phyloP scores from a whole-genome alignment of 148 eudicot genomes.

The Rhododendron griersonianum region DNA sequence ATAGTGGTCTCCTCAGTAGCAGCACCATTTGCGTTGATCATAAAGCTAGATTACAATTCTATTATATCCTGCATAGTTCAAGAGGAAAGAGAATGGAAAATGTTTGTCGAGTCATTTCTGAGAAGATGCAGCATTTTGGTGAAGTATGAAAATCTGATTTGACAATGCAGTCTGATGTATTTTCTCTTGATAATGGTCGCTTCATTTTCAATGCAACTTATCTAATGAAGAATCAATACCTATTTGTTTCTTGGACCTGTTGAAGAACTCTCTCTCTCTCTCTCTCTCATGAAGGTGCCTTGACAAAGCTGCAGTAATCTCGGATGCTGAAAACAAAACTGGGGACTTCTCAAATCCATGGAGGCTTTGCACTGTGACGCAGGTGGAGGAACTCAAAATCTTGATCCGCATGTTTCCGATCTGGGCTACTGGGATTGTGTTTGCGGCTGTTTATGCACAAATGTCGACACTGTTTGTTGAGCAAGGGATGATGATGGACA shows the following conservation, averaged over 20 bases:
- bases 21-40: not conserved
- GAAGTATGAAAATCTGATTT: not conserved
- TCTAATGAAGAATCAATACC: not conserved
- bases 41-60: not conserved
- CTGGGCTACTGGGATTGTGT: conserved; percentile 48
- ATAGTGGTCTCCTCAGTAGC: not conserved
- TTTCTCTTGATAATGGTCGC: not conserved
- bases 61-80: not conserved
- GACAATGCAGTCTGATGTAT: not conserved
- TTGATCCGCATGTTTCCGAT: conserved; percentile 54
- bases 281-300: conserved; percentile 35
- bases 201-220: not conserved
- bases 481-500: conserved; percentile 53
- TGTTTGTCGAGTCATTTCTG: not conserved
- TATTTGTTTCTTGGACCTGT: not conserved
- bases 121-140: not conserved
- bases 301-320: conserved; percentile 48
- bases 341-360: conserved; percentile 35
- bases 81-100: not conserved
- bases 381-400: conserved; percentile 49
- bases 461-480: conserved; percentile 48
- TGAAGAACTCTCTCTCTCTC: not conserved
- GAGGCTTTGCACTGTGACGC: conserved; percentile 50
- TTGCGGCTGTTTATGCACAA: conserved; percentile 42
- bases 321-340: conserved; percentile 21